These are phyloP conservation scores for Sugiyamaella xylanicola DNA, from an alignment of 1,139 yeast genomes.

Conservation along the genomic window DNA sequence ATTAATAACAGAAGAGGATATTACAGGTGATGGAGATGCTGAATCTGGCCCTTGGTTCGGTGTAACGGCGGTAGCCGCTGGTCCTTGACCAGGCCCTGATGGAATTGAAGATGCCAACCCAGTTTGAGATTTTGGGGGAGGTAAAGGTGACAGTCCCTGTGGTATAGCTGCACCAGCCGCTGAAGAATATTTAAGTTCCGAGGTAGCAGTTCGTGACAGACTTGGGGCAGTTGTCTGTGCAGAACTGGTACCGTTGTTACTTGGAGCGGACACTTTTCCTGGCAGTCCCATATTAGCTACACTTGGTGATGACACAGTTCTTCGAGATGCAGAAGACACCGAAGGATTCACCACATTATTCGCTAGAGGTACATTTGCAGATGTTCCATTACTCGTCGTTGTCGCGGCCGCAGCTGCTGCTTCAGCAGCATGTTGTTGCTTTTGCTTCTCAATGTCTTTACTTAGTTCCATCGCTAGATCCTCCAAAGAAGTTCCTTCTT, in stretches of 20 bases:
- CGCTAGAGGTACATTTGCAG: constrained; percentile 22
- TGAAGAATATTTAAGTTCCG: constrained; percentile 69
- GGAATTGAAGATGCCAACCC: constrained; percentile 11
- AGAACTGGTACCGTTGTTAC: not conserved
- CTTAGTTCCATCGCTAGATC: constrained; percentile 43
- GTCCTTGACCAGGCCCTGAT: constrained; percentile 9
- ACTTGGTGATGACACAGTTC: constrained; percentile 20
- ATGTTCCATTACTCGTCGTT: constrained; percentile 34
- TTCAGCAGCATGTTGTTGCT: constrained; percentile 34
- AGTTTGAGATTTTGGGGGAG: constrained; percentile 32
- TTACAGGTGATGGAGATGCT: constrained; percentile 26
- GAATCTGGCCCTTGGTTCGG: constrained; percentile 18
- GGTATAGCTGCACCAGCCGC: constrained; percentile 57
- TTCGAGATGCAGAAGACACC: constrained; percentile 20
- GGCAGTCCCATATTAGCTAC: constrained; percentile 2
- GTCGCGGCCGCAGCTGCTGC: constrained; percentile 29
- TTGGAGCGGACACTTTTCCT: constrained; percentile 4
- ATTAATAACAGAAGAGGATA: constrained; percentile 22
- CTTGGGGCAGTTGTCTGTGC: constrained; percentile 50
- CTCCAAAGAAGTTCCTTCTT: constrained; percentile 42
- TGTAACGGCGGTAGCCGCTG: constrained; percentile 20
- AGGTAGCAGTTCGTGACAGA: constrained; percentile 65
- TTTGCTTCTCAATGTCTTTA: constrained; percentile 24
- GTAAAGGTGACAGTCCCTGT: constrained; percentile 37
- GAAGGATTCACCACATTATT: constrained; percentile 6